These are phyloP conservation scores for Moelleriella libera DNA, from an alignment of 2,329 filamentous ascomycete species.

Conservation along the genomic window DNA sequence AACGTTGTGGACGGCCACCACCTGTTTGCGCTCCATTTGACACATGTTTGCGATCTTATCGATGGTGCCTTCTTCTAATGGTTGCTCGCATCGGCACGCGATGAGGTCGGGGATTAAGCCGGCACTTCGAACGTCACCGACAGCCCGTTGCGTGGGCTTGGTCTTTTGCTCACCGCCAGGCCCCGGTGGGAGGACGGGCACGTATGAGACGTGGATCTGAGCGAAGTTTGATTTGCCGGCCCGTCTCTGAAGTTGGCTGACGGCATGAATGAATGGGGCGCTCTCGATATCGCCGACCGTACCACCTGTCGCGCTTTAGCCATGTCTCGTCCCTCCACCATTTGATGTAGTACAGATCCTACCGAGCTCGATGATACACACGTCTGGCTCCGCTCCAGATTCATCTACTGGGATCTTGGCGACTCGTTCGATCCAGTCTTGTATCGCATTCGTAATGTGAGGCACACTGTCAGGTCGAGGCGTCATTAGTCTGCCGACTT, in stretches of 20 bases:
- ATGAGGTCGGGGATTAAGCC: constrained; percentile 66
- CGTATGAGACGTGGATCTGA: constrained; percentile 78
- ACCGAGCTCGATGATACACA: constrained; percentile 52
- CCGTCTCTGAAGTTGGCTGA: not conserved
- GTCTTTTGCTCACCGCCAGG: constrained; percentile 69
- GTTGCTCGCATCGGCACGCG: constrained; percentile 76
- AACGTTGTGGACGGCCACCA: constrained; percentile 82
- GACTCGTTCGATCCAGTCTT: constrained; percentile 84
- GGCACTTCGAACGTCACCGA: constrained; percentile 69
- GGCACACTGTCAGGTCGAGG: constrained; percentile 39
- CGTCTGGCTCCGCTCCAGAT: constrained; percentile 68
- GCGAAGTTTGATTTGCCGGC: constrained; percentile 51
- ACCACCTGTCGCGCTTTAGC: not conserved
- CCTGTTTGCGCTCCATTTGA: constrained; percentile 73
- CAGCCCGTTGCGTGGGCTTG: constrained; percentile 88
- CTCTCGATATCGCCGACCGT: constrained; percentile 46
- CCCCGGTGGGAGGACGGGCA: constrained; percentile 34
- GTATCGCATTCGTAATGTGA: constrained; percentile 81
- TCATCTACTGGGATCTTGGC: constrained; percentile 78
- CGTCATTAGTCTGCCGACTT: not conserved
- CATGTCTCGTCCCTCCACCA: not conserved
- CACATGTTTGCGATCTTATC: constrained; percentile 84
- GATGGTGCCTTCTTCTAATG: constrained; percentile 59
- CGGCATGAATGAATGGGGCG: constrained; percentile 48
- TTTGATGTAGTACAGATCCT: not conserved